phyloP scores from a whole-genome alignment of 2,329 filamentous ascomycete genomes.

The Allantophomopsis lycopodina region DNA sequence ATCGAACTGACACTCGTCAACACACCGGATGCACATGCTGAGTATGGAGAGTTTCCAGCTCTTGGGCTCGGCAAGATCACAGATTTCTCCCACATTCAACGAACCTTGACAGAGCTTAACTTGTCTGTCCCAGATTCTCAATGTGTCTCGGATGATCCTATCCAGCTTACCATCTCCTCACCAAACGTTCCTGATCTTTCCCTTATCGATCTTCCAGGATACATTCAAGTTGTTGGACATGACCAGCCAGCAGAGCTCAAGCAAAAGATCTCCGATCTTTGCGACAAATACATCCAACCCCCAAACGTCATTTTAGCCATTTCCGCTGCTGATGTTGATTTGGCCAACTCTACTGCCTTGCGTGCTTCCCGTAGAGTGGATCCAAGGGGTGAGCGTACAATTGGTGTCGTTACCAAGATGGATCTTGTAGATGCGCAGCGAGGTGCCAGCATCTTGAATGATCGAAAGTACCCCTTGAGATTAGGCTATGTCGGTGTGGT shows the following conservation, averaged over 20 bases:
- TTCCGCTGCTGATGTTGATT: conserved; percentile 90
- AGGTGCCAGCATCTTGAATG: conserved; percentile 65
- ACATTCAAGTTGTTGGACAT: conserved; percentile 88
- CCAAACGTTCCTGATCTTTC: conserved; percentile 92
- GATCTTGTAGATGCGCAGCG: conserved; percentile 79
- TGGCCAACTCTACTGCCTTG: conserved; percentile 90
- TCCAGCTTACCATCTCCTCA: conserved; percentile 90
- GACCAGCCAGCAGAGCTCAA: conserved; percentile 87
- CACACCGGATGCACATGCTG: conserved; percentile 71
- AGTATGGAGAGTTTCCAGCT: conserved; percentile 94
- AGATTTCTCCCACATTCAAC: conserved; percentile 85
- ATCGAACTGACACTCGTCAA: conserved; percentile 96
- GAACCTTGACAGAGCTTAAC: conserved; percentile 89
- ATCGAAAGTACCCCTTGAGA: conserved; percentile 89
- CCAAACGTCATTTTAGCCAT: conserved; percentile 96
- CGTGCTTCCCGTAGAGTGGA: conserved; percentile 85
- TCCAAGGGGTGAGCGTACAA: conserved; percentile 86
- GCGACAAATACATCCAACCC: conserved; percentile 94
- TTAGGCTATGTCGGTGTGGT: conserved; percentile 95
- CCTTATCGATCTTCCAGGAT: conserved; percentile 89
- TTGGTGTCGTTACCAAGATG: conserved; percentile 99
- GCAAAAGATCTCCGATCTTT: conserved; percentile 89
- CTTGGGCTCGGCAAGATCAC: conserved; percentile 79
- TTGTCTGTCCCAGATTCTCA: conserved; percentile 79
- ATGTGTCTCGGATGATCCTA: conserved; percentile 93